Conservation (phyloP, 169 alveolate species). For the Eimeria sp. region DNA sequence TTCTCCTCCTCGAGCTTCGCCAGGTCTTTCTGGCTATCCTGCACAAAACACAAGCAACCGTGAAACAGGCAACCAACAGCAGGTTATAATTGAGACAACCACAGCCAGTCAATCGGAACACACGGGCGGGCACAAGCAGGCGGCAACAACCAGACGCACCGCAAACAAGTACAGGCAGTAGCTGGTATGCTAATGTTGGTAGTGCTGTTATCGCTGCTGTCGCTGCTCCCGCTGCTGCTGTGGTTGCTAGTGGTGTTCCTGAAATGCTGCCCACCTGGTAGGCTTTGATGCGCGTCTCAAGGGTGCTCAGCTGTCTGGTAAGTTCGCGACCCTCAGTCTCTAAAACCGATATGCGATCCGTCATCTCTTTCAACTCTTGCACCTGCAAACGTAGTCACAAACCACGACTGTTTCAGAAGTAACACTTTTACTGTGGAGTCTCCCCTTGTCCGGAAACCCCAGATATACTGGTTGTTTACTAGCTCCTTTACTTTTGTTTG, state of each 20-base stretch:
- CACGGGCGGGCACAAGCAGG: background rate
- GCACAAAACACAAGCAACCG: background rate
- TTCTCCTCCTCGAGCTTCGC: constrained; percentile 47
- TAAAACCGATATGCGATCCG: constrained; percentile 68
- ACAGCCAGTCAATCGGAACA: background rate
- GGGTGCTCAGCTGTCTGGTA: constrained; percentile 23
- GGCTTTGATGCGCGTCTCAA: constrained; percentile 57
- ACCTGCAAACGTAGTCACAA: constrained; percentile 12
- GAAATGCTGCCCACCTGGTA: constrained; percentile 33
- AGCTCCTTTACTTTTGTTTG: background rate
- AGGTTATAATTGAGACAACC: background rate
- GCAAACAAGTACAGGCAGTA: background rate
- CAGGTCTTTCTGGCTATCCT: constrained; percentile 42
- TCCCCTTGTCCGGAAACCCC: background rate
- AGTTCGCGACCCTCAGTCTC: constrained; percentile 76
- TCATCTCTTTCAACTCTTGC: constrained; percentile 77
- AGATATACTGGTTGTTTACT: background rate
- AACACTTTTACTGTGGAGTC: background rate
- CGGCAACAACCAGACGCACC: background rate
- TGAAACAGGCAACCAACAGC: too few relatives aligned
- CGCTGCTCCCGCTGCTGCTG: background rate
- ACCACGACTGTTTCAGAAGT: background rate
- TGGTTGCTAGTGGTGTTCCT: background rate
- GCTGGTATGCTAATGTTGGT: background rate
- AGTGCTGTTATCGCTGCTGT: background rate